These are phyloP conservation scores for Saccharomycodes ludwigii DNA, from an alignment of 805 yeast genomes.

Conservation along the genomic window DNA sequence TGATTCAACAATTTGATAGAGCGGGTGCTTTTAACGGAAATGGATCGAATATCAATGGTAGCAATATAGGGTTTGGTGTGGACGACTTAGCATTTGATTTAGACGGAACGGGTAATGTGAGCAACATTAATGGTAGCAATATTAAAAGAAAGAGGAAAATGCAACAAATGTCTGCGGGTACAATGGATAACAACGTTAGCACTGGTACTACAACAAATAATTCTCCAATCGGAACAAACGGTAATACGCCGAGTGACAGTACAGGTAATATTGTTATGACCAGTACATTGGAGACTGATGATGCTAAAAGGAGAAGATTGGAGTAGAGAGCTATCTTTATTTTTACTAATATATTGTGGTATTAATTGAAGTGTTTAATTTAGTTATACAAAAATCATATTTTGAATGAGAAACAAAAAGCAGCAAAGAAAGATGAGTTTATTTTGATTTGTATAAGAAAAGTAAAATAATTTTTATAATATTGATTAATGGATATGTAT, in stretches of 20 bases:
- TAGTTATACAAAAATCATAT: not conserved
- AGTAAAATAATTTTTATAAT: too few species aligned
- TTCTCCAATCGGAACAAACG: not conserved
- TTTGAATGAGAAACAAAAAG: not conserved
- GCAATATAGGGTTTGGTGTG: slow-evolving; percentile 11
- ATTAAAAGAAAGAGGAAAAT: not conserved
- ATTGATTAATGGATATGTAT: too few species aligned
- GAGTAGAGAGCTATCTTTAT: slow-evolving; percentile 11
- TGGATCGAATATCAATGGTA: not conserved
- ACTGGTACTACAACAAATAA: slow-evolving; percentile 25
- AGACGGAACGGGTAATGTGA: slow-evolving; percentile 20
- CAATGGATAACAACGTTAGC: slow-evolving; percentile 21
- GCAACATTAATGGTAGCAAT: not conserved
- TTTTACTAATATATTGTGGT: not conserved
- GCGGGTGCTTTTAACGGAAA: slow-evolving; percentile 14
- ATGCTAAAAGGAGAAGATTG: slow-evolving; percentile 21
- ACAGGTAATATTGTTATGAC: not conserved
- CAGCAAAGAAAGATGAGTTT: slow-evolving; percentile 2
- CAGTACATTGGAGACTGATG: slow-evolving; percentile 19
- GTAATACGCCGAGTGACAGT: not conserved
- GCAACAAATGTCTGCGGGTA: too few species aligned
- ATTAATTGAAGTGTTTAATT: not conserved
- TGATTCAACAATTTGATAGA: slow-evolving; percentile 21
- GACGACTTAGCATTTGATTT: slow-evolving; percentile 25
- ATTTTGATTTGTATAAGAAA: not conserved